phyloP scores from a whole-genome alignment of 176 grass and related monocot species.

The Pontederia paniculata region DNA sequence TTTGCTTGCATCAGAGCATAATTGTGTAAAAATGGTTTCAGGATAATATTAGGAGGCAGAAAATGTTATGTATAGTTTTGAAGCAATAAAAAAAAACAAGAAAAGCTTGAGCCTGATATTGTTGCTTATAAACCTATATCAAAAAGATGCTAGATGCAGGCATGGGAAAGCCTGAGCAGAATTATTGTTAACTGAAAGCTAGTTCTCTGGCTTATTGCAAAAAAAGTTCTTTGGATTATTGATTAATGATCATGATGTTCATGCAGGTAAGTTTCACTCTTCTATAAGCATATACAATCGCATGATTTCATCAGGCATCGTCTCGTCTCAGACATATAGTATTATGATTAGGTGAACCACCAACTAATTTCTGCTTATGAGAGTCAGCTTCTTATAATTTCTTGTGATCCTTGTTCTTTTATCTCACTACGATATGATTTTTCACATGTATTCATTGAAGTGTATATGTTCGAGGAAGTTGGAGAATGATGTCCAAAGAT shows the following conservation, averaged over 20 bases:
- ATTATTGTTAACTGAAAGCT: constrained; percentile 2
- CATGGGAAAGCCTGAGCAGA: constrained; percentile 21
- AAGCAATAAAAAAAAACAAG: too few relatives aligned
- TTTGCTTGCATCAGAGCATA: too few relatives aligned
- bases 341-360: constrained; percentile 79
- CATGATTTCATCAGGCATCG: constrained; percentile 55
- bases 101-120: background rate
- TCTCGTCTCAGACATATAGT: constrained; percentile 64
- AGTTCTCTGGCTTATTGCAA: background rate
- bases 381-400: background rate
- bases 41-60: constrained; percentile 69
- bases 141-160: constrained; percentile 90
- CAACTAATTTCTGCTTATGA: background rate
- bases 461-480: constrained; percentile 78
- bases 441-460: constrained; percentile 23
- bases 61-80: constrained; percentile 48
- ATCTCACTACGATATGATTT: background rate
- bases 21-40: constrained; percentile 25
- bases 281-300: constrained; percentile 55
- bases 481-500: constrained; percentile 63
- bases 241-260: constrained; percentile 21
- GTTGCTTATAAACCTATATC: constrained; percentile 80
- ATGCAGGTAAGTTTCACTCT: constrained; percentile 73
- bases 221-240: background rate
- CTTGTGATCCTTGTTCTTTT: background rate